Conservation (phyloP, 768 basidiomycete genomes). For the Macrocybe gigantea region DNA sequence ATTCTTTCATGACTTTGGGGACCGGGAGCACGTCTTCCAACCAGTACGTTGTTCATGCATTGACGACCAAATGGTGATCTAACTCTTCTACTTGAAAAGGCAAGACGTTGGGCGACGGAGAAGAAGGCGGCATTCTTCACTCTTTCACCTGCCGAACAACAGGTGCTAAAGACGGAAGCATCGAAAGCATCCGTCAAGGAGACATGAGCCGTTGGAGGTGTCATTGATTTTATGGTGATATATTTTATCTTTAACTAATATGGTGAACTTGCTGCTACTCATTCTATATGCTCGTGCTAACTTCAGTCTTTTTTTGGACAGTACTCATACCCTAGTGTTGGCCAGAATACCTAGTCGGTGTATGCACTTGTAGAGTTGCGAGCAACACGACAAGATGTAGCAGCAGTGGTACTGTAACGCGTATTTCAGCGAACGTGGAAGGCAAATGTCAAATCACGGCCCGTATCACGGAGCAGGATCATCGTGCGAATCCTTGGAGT, state of each 20-base stretch:
- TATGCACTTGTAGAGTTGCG: no score
- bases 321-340: no score
- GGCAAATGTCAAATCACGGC: no score
- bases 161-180: slow-evolving; percentile 18
- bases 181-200: not conserved
- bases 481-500: slow-evolving; percentile 13
- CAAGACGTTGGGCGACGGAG: slow-evolving; percentile 52
- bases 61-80: not conserved
- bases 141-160: slow-evolving; percentile 52
- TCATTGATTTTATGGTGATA: no score
- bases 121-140: slow-evolving; percentile 50
- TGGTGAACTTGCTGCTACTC: no score
- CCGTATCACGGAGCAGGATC: not conserved
- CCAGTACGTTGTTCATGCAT: slow-evolving; percentile 36
- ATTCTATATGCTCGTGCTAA: no score
- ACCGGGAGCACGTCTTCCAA: slow-evolving; percentile 63
- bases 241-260: no score
- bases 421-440: no score
- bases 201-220: not conserved
- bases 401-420: no score
- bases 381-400: no score
- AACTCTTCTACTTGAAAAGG: slow-evolving; percentile 22
- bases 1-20: slow-evolving; percentile 63
- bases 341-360: no score
- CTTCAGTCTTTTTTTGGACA: no score